Evolutionary conservation across 371 early-diverging fungal genomes (phyloP), one percentile per base, ranked within the genome.

Genomic region (Mortierella sp.): DNA sequence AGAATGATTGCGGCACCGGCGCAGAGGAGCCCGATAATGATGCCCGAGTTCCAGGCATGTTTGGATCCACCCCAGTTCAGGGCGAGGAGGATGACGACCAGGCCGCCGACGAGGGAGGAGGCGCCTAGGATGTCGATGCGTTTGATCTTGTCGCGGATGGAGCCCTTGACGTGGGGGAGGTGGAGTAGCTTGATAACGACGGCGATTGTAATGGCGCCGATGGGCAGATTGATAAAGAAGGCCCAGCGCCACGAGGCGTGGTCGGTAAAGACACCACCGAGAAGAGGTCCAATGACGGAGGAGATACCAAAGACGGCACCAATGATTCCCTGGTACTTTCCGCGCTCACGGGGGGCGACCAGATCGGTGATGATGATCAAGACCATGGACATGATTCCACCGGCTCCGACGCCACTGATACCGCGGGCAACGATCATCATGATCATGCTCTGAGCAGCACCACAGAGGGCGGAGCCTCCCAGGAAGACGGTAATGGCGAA

Each of bases 231-330:
- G 50, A 91, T 88, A 57, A 78, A 91, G 69, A 94, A 94, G 44
- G 91, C 92, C 93, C 93, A 94, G 21, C 93, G 90, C 95, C 95
- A 95, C 1, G 83, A 88, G 69, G 90, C 87, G 55, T 90, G 77
- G 57, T 91, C 90, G 0, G 89, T 89, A 46, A 95, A 92, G 14
- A 91, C 91, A 71, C 95, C 95, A 37, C 95, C 94, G 86, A 90
- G 48, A 40, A 94, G 83, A 8, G 95, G 95, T 4, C 95, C 95
- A n/a, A 93, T 81, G 0, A 92, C 92, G 57, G 91, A 90, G 1
- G 94, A 90, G 16, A 93, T 55, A 64, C 80, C 84, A 82, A 86
- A 91, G 43, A 86, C 82, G 24, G 75, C 80, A 0, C 89, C 91
- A 55, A 91, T 72, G 21, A 89, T 75, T 5, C 90, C 89, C n/a